Evolutionary conservation across 805 yeast genomes (phyloP).

Genomic region (Candida chauliodis): DNA sequence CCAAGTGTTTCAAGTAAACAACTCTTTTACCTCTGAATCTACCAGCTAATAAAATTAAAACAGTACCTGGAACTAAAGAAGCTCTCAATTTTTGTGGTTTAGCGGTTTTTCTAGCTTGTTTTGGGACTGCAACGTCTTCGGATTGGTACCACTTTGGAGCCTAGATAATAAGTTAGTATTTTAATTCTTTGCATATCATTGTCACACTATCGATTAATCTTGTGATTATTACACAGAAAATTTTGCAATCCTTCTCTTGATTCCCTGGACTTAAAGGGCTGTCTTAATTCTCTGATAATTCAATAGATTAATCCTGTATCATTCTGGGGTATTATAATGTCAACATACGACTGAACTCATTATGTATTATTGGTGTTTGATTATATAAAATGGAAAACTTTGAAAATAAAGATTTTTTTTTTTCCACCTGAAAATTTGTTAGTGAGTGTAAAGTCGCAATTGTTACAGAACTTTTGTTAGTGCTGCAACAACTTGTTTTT

Average conservation of each 20-base stretch:
- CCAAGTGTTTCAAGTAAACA: slow-evolving; percentile 92
- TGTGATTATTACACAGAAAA: no score
- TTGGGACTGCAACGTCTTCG: slow-evolving; percentile 84
- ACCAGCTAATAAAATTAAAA: slow-evolving; percentile 95
- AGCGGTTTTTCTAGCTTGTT: slow-evolving; percentile 84
- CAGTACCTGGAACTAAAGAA: slow-evolving; percentile 97
- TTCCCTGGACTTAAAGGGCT: no score
- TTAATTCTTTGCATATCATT: no score
- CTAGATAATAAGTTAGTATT: slow-evolving; percentile 24
- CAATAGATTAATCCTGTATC: no score
- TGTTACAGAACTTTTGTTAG: no score
- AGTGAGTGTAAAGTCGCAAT: neutral
- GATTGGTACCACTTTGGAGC: slow-evolving; percentile 95
- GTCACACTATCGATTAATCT: no score
- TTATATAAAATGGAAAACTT: slow-evolving; percentile 10
- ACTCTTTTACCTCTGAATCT: slow-evolving; percentile 99
- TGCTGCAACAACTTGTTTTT: neutral
- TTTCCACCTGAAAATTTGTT: slow-evolving; percentile 3
- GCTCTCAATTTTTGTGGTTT: slow-evolving; percentile 95
- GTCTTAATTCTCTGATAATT: no score
- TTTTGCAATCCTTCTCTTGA: neutral
- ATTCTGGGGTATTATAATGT: no score
- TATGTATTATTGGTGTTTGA: slow-evolving; percentile 12
- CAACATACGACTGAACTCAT: slow-evolving; percentile 35
- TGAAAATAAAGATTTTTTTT: slow-evolving; percentile 11